These are phyloP conservation scores for Kwoniella newhampshirensis DNA, from an alignment of 768 basidiomycete species.

Conservation along the genomic window DNA sequence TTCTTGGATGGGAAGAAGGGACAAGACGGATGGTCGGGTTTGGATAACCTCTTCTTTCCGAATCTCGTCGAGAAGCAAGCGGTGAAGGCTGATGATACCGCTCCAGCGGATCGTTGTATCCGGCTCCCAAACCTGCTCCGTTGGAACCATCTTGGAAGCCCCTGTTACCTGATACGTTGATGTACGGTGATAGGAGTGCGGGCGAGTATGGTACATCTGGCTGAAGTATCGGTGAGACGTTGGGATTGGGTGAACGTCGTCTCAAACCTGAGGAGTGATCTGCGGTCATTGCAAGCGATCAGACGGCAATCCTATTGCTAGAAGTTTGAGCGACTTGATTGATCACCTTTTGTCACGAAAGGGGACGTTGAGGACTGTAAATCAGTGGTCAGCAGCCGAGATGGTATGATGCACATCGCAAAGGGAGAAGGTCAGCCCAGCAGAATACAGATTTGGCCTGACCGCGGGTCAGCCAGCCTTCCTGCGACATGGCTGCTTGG, in stretches of 20 bases:
- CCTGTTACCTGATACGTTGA: slow-evolving; percentile 2
- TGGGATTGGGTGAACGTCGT: slow-evolving; percentile 37
- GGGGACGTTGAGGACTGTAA: too few relatives aligned
- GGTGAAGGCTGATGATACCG: slow-evolving; percentile 10
- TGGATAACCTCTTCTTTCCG: background rate
- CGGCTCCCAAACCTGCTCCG: background rate
- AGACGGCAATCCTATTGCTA: too few relatives aligned
- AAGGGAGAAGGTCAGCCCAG: slow-evolving; percentile 30
- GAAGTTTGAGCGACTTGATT: too few relatives aligned
- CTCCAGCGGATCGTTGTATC: slow-evolving; percentile 15
- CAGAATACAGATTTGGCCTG: too few relatives aligned
- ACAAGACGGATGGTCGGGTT: slow-evolving; percentile 30
- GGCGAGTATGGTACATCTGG: slow-evolving; percentile 22
- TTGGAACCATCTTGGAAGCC: background rate
- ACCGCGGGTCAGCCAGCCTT: too few relatives aligned
- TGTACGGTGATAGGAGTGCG: slow-evolving; percentile 27
- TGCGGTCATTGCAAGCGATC: background rate
- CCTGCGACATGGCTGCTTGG: too few relatives aligned
- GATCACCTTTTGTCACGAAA: too few relatives aligned
- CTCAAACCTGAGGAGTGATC: slow-evolving; percentile 18
- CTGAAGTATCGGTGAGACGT: slow-evolving; percentile 21
- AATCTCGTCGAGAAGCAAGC: background rate
- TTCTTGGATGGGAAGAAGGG: slow-evolving; percentile 2
- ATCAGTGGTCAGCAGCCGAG: too few relatives aligned
- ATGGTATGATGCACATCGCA: background rate